Evolutionary conservation across 108 stramenopile species (phyloP).

Genomic region (Nannochloropsis salina): DNA sequence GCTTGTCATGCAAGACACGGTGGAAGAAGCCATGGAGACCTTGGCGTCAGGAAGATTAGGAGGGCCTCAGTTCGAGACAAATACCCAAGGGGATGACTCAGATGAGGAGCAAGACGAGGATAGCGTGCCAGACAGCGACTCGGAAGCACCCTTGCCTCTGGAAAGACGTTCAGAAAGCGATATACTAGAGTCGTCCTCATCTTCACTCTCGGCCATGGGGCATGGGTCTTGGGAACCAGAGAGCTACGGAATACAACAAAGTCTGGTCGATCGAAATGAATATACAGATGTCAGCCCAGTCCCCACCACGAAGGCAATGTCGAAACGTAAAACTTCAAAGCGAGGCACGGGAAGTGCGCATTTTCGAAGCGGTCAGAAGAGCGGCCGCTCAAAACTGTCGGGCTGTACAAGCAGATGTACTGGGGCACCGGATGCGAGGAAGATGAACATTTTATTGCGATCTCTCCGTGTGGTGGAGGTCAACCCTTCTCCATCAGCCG

Average conservation of each 20-base stretch:
- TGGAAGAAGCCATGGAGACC: constrained; percentile 69
- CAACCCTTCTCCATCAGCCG: background rate
- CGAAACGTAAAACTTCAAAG: too few species aligned
- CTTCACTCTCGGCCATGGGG: background rate
- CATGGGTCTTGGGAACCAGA: background rate
- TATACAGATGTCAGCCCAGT: too few species aligned
- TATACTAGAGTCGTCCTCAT: background rate
- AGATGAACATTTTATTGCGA: background rate
- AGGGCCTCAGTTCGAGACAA: background rate
- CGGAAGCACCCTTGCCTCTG: too few species aligned
- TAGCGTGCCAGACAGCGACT: too few species aligned
- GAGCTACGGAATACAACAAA: too few species aligned
- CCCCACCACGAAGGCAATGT: too few species aligned
- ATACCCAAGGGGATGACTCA: background rate
- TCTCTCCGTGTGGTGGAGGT: background rate
- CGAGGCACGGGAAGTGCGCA: too few species aligned
- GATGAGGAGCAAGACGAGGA: constrained; percentile 6
- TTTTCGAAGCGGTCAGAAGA: too few species aligned
- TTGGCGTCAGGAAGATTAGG: background rate
- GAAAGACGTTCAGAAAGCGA: too few species aligned
- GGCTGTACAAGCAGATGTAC: background rate
- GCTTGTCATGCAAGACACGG: constrained; percentile 66
- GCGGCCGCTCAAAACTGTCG: too few species aligned
- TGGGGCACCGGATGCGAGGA: background rate
- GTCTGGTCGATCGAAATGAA: too few species aligned